Evolutionary conservation across 352 stramenopile species (phyloP).

Genomic region (Phytophthora multivora): DNA sequence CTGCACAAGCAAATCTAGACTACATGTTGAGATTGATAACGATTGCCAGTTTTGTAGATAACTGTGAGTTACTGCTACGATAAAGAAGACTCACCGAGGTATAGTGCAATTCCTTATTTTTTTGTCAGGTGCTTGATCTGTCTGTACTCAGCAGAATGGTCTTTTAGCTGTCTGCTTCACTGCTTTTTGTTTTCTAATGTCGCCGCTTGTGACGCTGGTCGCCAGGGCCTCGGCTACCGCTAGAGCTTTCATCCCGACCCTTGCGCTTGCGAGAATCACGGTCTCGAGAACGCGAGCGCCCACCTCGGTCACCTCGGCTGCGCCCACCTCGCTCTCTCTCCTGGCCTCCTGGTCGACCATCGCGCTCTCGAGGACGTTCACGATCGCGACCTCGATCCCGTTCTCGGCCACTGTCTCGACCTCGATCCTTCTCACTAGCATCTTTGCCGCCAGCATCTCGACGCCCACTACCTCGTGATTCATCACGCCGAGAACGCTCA

Average conservation of each 20-base stretch:
- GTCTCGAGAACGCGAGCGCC: conserved; percentile 59
- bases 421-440: conserved; percentile 6
- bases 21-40: not conserved
- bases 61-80: not conserved
- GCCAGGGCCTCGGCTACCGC: conserved; percentile 30
- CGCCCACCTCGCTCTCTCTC: conserved; percentile 37
- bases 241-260: conserved; percentile 53
- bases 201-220: conserved; percentile 51
- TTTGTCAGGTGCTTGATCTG: conserved; percentile 27
- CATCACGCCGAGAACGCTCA: conserved; percentile 26
- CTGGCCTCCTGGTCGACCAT: conserved; percentile 33
- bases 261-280: conserved; percentile 73
- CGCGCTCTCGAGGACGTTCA: conserved; percentile 40
- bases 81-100: conserved; percentile 3
- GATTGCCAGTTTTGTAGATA: conserved; percentile 5
- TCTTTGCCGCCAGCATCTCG: conserved; percentile 11
- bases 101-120: conserved; percentile 15
- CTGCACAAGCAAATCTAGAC: conserved; percentile 76
- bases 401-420: conserved; percentile 10
- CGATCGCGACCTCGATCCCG: conserved; percentile 29
- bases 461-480: conserved; percentile 7
- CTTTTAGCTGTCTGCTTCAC: conserved; percentile 11
- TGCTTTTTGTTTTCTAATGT: conserved; percentile 39
- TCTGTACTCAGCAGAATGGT: conserved; percentile 15
- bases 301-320: conserved; percentile 35